Evolutionary conservation across 2,329 filamentous ascomycete species (phyloP).

Genomic region (Grosmannia penicillata): DNA sequence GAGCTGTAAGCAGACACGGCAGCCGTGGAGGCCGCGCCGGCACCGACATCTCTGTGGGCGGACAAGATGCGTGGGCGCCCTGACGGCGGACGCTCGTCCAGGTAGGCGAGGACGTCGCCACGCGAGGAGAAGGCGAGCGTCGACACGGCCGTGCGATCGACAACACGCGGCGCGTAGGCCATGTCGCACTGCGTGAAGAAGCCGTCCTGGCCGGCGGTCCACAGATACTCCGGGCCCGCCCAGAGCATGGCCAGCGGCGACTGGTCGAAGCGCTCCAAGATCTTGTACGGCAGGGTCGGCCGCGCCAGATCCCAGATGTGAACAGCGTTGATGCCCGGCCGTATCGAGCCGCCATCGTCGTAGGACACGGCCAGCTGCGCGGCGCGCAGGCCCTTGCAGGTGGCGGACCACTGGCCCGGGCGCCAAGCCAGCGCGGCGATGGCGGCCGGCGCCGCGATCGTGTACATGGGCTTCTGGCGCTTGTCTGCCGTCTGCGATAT

Average conservation of each 20-base stretch:
- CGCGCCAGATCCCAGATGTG: conserved; percentile 57
- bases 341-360: conserved; percentile 37
- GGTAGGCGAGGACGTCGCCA: conserved; percentile 45
- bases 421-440: conserved; percentile 47
- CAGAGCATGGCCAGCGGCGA: conserved; percentile 45
- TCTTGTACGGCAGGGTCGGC: conserved; percentile 51
- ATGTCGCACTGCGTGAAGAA: conserved; percentile 51
- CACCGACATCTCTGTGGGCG: conserved; percentile 10
- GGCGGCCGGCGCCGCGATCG: conserved; percentile 44
- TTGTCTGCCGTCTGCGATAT: conserved; percentile 44
- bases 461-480: conserved; percentile 48
- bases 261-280: conserved; percentile 44
- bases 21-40: too few species aligned
- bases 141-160: conserved; percentile 48
- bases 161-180: conserved; percentile 45
- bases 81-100: conserved; percentile 39
- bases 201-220: conserved; percentile 49
- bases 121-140: conserved; percentile 43
- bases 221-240: conserved; percentile 50
- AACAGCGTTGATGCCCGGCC: conserved; percentile 41
- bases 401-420: conserved; percentile 50
- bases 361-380: conserved; percentile 50
- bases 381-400: conserved; percentile 35
- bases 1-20: too few species aligned
- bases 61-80: conserved; percentile 24